Evolutionary conservation across 768 basidiomycete species (phyloP).

Genomic region (Amanita subjunquillea): DNA sequence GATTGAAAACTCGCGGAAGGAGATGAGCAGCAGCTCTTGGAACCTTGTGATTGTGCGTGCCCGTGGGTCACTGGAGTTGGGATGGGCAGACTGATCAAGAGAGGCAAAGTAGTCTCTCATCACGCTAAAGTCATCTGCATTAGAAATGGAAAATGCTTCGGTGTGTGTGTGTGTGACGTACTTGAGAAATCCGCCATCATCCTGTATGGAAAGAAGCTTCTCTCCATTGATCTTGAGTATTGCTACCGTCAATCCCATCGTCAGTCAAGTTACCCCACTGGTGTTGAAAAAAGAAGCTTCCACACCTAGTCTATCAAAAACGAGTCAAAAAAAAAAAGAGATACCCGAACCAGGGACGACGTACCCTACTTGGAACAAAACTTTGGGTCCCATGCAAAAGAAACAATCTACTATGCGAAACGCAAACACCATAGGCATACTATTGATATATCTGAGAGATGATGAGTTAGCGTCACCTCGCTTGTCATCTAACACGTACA

Average conservation of each 20-base stretch:
- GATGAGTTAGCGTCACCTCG: no score
- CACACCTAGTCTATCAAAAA: conserved; percentile 43
- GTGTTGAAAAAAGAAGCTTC: conserved; percentile 6
- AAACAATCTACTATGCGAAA: conserved; percentile 97
- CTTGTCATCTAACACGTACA: conserved; percentile 38
- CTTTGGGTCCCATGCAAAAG: conserved; percentile 98
- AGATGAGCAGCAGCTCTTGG: conserved; percentile 92
- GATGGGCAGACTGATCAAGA: conserved; percentile 90
- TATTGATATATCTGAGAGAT: conserved; percentile 65
- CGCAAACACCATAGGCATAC: conserved; percentile 95
- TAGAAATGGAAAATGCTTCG: no score
- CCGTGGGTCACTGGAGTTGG: conserved; percentile 77
- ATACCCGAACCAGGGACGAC: conserved; percentile 14
- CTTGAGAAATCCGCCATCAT: conserved; percentile 96
- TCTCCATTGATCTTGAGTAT: conserved; percentile 98
- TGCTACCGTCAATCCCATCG: conserved; percentile 31
- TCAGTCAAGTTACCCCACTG: conserved; percentile 9
- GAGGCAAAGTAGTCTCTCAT: conserved; percentile 95
- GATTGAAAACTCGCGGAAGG: conserved; percentile 94
- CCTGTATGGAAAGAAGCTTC: conserved; percentile 82
- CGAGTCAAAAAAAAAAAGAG: conserved; percentile 8
- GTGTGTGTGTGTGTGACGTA: conserved; percentile 22
- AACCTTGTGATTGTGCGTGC: conserved; percentile 92
- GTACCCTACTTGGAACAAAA: conserved; percentile 96
- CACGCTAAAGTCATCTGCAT: conserved; percentile 34